Evolutionary conservation across 129 eudicot genomes (phyloP).

Genomic region (Pseudognaphalium luteoalbum): DNA sequence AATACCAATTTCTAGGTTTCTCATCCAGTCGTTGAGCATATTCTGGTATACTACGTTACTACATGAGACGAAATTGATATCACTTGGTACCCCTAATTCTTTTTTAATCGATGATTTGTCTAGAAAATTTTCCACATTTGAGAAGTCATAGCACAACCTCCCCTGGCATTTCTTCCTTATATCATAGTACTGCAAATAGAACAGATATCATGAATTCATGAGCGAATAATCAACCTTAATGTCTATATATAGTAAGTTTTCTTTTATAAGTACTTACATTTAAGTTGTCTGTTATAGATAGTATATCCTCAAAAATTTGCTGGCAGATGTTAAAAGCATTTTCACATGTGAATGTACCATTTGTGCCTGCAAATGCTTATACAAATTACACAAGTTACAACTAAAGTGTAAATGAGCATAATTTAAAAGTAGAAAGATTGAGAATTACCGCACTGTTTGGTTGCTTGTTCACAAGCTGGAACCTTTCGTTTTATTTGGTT

Average conservation of each 20-base stretch:
- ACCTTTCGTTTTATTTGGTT: slow-evolving; percentile 30
- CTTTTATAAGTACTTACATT: slow-evolving; percentile 46
- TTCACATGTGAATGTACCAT: slow-evolving; percentile 46
- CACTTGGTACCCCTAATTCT: slow-evolving; percentile 63
- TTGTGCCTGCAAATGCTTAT: slow-evolving; percentile 41
- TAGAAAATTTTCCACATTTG: slow-evolving; percentile 55
- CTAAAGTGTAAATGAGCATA: not conserved
- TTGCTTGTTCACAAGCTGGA: slow-evolving; percentile 48
- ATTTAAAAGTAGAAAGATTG: not conserved
- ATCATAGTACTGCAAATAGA: slow-evolving; percentile 57
- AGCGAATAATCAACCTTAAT: not conserved
- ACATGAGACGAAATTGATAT: slow-evolving; percentile 66
- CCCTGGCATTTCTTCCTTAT: slow-evolving; percentile 66
- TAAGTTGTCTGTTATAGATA: slow-evolving; percentile 30
- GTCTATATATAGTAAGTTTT: not conserved
- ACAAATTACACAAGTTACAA: slow-evolving; percentile 2
- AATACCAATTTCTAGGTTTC: slow-evolving; percentile 63
- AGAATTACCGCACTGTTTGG: slow-evolving; percentile 54
- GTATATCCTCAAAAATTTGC: slow-evolving; percentile 48
- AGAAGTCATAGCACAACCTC: slow-evolving; percentile 70
- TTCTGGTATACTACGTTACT: slow-evolving; percentile 48
- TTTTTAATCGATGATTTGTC: slow-evolving; percentile 42
- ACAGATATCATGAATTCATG: not conserved
- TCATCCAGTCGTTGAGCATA: slow-evolving; percentile 66
- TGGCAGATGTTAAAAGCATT: slow-evolving; percentile 48